Conservation (phyloP, 805 yeast genomes). For the Candida bentonensis region DNA sequence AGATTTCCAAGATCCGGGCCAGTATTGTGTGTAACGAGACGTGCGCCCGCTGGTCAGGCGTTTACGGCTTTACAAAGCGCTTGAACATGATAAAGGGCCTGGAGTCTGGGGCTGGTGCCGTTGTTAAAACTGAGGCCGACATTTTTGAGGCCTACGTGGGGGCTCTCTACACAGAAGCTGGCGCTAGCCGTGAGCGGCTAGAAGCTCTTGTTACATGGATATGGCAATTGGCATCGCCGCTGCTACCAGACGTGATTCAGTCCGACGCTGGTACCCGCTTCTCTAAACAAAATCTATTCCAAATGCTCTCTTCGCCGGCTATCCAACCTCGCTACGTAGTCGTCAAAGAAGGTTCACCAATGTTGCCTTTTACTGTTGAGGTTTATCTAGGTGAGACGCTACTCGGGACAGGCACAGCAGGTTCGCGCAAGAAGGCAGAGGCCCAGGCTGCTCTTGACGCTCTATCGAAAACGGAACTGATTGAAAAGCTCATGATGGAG, state of each 20-base stretch:
- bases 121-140: slow-evolving; percentile 62
- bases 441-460: not conserved
- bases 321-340: not conserved
- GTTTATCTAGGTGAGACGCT: not conserved
- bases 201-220: not conserved
- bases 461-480: not conserved
- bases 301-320: not conserved
- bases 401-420: not conserved
- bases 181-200: slow-evolving; percentile 12
- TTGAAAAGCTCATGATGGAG: not conserved
- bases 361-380: not conserved
- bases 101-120: not conserved
- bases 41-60: slow-evolving; percentile 52
- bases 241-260: not conserved
- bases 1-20: slow-evolving; percentile 55
- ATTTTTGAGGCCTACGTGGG: slow-evolving; percentile 91
- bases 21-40: slow-evolving; percentile 59
- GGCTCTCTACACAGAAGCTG: slow-evolving; percentile 53
- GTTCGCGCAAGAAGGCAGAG: not conserved
- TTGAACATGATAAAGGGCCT: not conserved
- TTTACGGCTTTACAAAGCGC: slow-evolving; percentile 44
- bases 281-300: not conserved
- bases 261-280: not conserved
- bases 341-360: not conserved
- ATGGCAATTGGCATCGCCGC: not conserved